A percentile compares a stretch with the other conserved stretches of the same genome.
phyloP scores from a whole-genome alignment of 768 basidiomycete genomes.

The Astraeus odoratus region DNA sequence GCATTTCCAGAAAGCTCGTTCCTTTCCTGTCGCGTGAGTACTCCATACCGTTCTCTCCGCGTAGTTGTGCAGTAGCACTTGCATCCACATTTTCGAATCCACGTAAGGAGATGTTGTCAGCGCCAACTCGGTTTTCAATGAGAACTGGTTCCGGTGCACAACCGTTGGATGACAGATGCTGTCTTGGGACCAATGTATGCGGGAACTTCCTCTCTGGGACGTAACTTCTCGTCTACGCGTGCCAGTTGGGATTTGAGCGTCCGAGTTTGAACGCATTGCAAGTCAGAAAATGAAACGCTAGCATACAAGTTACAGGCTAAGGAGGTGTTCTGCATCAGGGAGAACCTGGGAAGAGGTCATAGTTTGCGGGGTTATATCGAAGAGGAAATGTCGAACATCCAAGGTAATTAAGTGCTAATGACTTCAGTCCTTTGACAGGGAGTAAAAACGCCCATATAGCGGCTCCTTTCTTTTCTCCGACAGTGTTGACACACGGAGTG shows the following conservation, averaged over 20 bases:
- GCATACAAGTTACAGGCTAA: not conserved
- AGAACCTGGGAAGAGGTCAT: too few species aligned
- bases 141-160: constrained; percentile 8
- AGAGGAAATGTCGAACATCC: constrained; percentile 1
- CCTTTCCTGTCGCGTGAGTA: constrained; percentile 24
- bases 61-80: constrained; percentile 17
- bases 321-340: not conserved
- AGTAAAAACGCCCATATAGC: not conserved
- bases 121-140: constrained; percentile 4
- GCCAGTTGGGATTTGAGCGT: constrained; percentile 23
- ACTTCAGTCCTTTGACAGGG: not conserved
- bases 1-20: not conserved
- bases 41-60: constrained; percentile 8
- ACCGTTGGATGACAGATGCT: constrained; percentile 2
- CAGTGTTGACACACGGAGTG: too few species aligned
- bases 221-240: constrained; percentile 13
- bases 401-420: not conserved
- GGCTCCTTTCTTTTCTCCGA: not conserved
- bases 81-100: constrained; percentile 19
- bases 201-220: constrained; percentile 6
- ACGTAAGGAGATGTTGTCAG: constrained; percentile 6
- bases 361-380: too few species aligned
- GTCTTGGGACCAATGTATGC: constrained; percentile 12
- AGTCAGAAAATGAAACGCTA: not conserved
- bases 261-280: constrained; percentile 44